phyloP scores from a whole-genome alignment of 2,329 filamentous ascomycete species.

The Dichotomopilus funicola region DNA sequence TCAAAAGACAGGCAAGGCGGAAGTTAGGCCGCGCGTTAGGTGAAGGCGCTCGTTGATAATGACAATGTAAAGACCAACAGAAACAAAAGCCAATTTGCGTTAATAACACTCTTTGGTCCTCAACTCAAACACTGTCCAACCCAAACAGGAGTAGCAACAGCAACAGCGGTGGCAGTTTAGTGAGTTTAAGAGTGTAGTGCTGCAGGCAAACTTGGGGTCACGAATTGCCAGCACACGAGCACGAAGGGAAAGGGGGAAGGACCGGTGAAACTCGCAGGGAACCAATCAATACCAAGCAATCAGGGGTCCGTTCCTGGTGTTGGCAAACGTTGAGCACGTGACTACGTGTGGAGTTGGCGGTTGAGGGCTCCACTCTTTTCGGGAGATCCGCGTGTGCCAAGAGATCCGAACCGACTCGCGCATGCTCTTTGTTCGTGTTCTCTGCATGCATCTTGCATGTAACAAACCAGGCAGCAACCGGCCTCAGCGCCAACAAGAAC shows the following conservation, averaged over 20 bases:
- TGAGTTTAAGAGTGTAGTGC: neutral
- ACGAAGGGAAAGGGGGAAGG: neutral
- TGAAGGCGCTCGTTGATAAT: no score
- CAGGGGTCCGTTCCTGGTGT: neutral
- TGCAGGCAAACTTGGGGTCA: neutral
- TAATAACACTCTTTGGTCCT: no score
- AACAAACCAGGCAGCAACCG: constrained; percentile 5
- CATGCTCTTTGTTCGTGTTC: neutral
- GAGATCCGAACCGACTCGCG: neutral
- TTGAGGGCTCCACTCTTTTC: neutral
- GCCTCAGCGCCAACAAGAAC: neutral
- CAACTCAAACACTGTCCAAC: no score
- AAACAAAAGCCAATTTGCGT: no score
- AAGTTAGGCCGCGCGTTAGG: neutral
- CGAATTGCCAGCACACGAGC: neutral
- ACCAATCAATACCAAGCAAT: constrained; percentile 1
- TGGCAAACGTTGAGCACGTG: neutral
- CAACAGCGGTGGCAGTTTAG: no score
- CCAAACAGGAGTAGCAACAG: no score
- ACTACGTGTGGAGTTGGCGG: neutral
- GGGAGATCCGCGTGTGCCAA: neutral
- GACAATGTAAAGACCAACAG: no score
- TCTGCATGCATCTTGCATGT: neutral
- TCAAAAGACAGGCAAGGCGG: neutral
- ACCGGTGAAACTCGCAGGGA: neutral